These are phyloP conservation scores for Psilocybe cyanescens DNA, from an alignment of 768 basidiomycete species.

Conservation along the genomic window DNA sequence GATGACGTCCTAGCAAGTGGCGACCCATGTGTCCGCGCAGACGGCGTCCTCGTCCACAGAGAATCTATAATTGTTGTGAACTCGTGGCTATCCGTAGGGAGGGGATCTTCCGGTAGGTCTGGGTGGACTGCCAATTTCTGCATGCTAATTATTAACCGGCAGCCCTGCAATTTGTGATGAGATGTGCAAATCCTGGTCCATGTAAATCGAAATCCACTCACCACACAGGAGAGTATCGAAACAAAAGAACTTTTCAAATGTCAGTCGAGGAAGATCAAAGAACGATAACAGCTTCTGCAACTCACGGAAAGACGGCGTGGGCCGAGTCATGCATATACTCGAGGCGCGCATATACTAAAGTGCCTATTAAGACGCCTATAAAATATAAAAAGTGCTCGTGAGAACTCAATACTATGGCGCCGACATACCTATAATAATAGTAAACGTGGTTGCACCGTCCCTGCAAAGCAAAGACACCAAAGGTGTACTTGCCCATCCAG, in stretches of 20 bases:
- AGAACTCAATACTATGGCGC: neutral
- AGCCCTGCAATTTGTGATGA: constrained; percentile 11
- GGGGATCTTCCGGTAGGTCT: neutral
- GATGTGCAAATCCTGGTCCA: neutral
- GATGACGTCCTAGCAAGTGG: constrained; percentile 2
- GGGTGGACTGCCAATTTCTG: constrained; percentile 10
- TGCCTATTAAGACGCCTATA: constrained; percentile 16
- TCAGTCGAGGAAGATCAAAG: neutral
- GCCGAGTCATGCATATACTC: constrained; percentile 19
- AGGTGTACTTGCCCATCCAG: constrained; percentile 19
- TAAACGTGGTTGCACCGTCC: constrained; percentile 15
- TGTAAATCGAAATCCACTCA: neutral
- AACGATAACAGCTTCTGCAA: neutral
- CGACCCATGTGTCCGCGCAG: neutral
- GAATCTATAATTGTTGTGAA: constrained; percentile 17
- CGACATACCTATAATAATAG: constrained; percentile 14
- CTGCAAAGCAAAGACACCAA: constrained; percentile 18
- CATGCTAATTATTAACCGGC: constrained; percentile 19
- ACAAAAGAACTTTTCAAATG: constrained; percentile 8
- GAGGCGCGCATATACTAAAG: constrained; percentile 17
- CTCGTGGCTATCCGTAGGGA: constrained; percentile 3
- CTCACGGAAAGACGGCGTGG: constrained; percentile 23
- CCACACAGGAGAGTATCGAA: constrained; percentile 15
- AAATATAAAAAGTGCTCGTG: neutral
- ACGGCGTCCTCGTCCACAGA: constrained; percentile 8